Conservation (phyloP, 2,329 filamentous ascomycete species). For the Diplodia intermedia region DNA sequence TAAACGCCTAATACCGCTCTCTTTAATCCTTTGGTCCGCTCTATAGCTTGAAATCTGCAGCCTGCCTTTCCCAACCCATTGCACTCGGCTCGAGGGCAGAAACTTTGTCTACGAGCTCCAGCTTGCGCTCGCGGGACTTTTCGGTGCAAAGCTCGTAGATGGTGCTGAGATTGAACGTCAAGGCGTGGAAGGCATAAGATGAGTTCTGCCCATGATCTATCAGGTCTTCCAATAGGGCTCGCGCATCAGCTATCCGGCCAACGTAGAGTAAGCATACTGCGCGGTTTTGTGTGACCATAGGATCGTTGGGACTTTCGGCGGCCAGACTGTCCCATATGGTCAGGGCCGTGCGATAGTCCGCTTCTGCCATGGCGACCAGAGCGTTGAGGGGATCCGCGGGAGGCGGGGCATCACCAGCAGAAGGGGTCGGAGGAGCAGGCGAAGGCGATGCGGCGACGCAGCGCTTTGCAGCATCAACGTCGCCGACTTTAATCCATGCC, state of each 20-base stretch:
- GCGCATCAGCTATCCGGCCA: constrained; percentile 71
- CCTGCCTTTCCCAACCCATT: constrained; percentile 74
- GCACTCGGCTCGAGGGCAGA: constrained; percentile 61
- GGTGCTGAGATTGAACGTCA: constrained; percentile 89
- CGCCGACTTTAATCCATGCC: constrained; percentile 79
- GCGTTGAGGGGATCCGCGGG: constrained; percentile 63
- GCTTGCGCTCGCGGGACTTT: constrained; percentile 72
- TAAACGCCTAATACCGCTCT: background rate
- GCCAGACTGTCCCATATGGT: constrained; percentile 65
- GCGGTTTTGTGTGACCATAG: constrained; percentile 80
- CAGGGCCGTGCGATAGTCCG: constrained; percentile 70
- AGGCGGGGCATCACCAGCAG: constrained; percentile 26
- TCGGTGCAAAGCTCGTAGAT: constrained; percentile 93
- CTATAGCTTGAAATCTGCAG: constrained; percentile 77
- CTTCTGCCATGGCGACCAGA: constrained; percentile 79
- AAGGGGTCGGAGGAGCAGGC: constrained; percentile 21
- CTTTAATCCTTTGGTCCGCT: background rate
- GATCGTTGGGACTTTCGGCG: constrained; percentile 59
- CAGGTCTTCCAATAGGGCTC: constrained; percentile 69
- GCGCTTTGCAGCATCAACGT: constrained; percentile 69
- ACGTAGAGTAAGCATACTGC: constrained; percentile 86
- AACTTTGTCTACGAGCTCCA: constrained; percentile 72
- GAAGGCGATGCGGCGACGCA: constrained; percentile 53
- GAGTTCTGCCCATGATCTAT: constrained; percentile 61
- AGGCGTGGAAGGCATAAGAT: constrained; percentile 69